phyloP scores from a whole-genome alignment of 352 stramenopile genomes.

The Globisporangium cylindrosporum region DNA sequence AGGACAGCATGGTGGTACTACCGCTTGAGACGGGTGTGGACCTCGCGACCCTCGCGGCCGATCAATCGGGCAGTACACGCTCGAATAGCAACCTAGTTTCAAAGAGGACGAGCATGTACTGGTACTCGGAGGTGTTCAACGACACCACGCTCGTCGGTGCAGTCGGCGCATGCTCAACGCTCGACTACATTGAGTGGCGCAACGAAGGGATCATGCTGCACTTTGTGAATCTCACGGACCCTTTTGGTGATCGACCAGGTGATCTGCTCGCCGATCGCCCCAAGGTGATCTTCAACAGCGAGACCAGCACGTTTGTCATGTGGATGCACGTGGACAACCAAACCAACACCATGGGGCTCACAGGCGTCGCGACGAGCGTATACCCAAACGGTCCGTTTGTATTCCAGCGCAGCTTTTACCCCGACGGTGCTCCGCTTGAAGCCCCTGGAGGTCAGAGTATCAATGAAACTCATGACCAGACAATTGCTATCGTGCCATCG shows the following conservation, averaged over 20 bases:
- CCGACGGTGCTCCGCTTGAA: slow-evolving; percentile 78
- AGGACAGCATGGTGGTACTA: slow-evolving; percentile 51
- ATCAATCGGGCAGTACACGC: slow-evolving; percentile 8
- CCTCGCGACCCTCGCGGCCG: slow-evolving; percentile 25
- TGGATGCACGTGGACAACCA: slow-evolving; percentile 95
- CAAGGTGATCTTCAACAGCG: slow-evolving; percentile 91
- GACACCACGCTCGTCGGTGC: slow-evolving; percentile 45
- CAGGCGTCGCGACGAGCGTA: slow-evolving; percentile 82
- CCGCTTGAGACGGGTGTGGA: slow-evolving; percentile 58
- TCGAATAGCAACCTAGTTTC: slow-evolving; percentile 13
- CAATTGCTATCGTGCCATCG: slow-evolving; percentile 49
- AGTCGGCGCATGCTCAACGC: slow-evolving; percentile 91
- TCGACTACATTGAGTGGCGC: slow-evolving; percentile 90
- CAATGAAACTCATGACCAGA: slow-evolving; percentile 96
- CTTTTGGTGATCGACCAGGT: slow-evolving; percentile 40
- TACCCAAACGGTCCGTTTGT: slow-evolving; percentile 92
- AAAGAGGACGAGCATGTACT: slow-evolving; percentile 44
- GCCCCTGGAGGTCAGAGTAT: slow-evolving; percentile 67
- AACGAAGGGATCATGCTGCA: slow-evolving; percentile 95
- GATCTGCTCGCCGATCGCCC: slow-evolving; percentile 77
- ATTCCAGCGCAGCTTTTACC: slow-evolving; percentile 91
- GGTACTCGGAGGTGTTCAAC: slow-evolving; percentile 74
- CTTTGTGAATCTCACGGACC: slow-evolving; percentile 93
- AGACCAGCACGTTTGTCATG: slow-evolving; percentile 92
- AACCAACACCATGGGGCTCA: slow-evolving; percentile 85